Base-by-base conservation (phyloP, 345 rosid species). In the Hevea brasiliensis region DNA sequence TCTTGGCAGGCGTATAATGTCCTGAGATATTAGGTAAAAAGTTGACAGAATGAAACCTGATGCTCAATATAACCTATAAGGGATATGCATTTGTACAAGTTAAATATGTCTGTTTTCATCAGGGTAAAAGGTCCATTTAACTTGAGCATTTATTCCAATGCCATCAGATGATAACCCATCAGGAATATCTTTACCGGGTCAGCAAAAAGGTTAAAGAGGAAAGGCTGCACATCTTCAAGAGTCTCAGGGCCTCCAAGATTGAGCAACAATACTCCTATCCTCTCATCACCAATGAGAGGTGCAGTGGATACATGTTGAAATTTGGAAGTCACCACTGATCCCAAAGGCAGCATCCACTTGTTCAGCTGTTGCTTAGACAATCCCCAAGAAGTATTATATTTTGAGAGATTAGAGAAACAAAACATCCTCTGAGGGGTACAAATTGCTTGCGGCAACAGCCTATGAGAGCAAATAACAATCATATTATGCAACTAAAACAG, bases 231-330 rank as follows among this genome's bases (percentile, higher is more conserved):
- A 74, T 95, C 98, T 21, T 95, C 98, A 72, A 95, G 91, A 20
- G 96, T 95, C 86, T 95, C 99, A 0, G 99, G 99, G 55, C 99
- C 99, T 63, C 99, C 99, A 40, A 95, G 99, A 80, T 95, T 95
- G 66, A 95, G 87, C 83, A 95, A 83, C 74, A 95, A 59, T 10
- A 95, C 99, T 29, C 99, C 99, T 12, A 88, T 70, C 82, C 80
- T 89, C 58, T 91, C 98, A 35, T 85, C 88, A 54, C 79, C 85
- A 32, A 83, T 67, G 20, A 85, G 75, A 3, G 92, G 61, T 4
- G 71, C 15, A 45, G 84, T 26, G 42, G 92, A 53, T 15, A 80
- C 58, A 65, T 70, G 73, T 76, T 67, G 85, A 42, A 90, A 72
- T 44, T 80, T 81, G 0, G 97, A 92, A 44, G 94, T 81, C 48